Evolutionary conservation across 1,139 yeast species (phyloP), one percentile per base, ranked within the genome.

Genomic region (Taphrina populina): DNA sequence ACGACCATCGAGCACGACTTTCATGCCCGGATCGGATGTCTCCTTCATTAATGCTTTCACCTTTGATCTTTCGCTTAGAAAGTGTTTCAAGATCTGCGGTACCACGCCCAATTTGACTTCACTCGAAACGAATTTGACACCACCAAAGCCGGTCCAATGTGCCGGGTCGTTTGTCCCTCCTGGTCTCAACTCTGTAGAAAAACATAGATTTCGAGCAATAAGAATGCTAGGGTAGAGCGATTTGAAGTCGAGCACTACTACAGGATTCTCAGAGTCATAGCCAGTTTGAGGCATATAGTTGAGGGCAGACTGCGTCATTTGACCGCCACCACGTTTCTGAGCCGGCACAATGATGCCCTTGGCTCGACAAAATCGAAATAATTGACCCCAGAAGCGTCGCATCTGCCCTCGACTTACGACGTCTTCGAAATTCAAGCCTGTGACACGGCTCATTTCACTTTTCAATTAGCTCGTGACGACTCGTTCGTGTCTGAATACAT

Each of bases 221-320:
- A 52, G 35, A 15, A 52, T 52, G 15, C 49, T 41, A 5, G 56
- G 56, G 33, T 52, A 52, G 5, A 52, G 43, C 5, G 43, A 33
- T 17, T 43, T 44, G 36, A 52, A 52, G 32, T 52, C 56, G 19
- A 52, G 33, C 20, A 52, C 56, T 8, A 41, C 43, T 8, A 52
- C 43, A 10, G 56, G 56, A 11, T 52, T 40, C 7, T 52, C 43
- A 3, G 49, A 41, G 20, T 52, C 56, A n/a, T 52, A 52, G 13
- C 47, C 56, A 10, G 41, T 43, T n/a, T 41, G 43, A 4, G 56
- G 56, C 56, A 52, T 52, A 34, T 43, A 52, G 30, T 52, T 52
- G 26, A 52, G 29, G n/a, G 56, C 49, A n/a, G 43, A 33, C 23
- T 52, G 43, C 1, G 49, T 35, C 56, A 52, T 52, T 15, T 52